These are phyloP conservation scores for Aspergillus sp. DNA, from an alignment of 2,329 filamentous ascomycete genomes.

Conservation along the genomic window DNA sequence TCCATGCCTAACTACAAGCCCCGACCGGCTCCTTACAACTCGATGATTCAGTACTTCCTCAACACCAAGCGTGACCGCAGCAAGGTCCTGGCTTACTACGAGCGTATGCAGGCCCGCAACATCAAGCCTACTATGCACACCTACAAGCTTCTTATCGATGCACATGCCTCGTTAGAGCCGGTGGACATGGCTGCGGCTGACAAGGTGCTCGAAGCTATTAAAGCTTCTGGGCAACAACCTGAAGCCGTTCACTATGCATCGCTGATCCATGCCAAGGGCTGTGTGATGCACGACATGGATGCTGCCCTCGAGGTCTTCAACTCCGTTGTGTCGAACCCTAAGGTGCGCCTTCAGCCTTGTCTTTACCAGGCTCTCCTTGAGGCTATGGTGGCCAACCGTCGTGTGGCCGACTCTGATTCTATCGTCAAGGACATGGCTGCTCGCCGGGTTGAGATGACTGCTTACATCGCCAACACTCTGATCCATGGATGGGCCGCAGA, in stretches of 20 bases:
- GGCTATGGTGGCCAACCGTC: constrained; percentile 91
- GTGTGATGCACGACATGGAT: constrained; percentile 84
- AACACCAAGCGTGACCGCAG: constrained; percentile 92
- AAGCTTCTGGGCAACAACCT: constrained; percentile 65
- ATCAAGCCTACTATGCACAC: constrained; percentile 94
- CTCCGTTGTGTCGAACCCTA: constrained; percentile 63
- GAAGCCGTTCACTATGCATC: constrained; percentile 96
- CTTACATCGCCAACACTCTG: constrained; percentile 96
- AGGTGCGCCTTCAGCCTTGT: constrained; percentile 71
- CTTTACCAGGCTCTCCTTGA: constrained; percentile 97
- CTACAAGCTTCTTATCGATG: constrained; percentile 95
- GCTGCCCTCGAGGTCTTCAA: constrained; percentile 81
- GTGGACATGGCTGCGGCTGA: constrained; percentile 85
- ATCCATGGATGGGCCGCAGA: constrained; percentile 94
- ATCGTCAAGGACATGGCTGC: constrained; percentile 71
- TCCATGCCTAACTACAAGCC: constrained; percentile 98
- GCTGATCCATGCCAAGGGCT: constrained; percentile 91
- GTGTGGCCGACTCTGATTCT: constrained; percentile 69
- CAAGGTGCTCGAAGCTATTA: constrained; percentile 73
- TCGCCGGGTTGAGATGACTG: constrained; percentile 76
- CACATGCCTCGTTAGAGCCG: constrained; percentile 88
- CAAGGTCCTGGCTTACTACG: constrained; percentile 92
- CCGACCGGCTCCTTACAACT: constrained; percentile 94
- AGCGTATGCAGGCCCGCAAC: constrained; percentile 81
- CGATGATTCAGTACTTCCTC: constrained; percentile 98